Evolutionary conservation across 2,329 filamentous ascomycete genomes (phyloP).

Genomic region (Penicillium frequentans): DNA sequence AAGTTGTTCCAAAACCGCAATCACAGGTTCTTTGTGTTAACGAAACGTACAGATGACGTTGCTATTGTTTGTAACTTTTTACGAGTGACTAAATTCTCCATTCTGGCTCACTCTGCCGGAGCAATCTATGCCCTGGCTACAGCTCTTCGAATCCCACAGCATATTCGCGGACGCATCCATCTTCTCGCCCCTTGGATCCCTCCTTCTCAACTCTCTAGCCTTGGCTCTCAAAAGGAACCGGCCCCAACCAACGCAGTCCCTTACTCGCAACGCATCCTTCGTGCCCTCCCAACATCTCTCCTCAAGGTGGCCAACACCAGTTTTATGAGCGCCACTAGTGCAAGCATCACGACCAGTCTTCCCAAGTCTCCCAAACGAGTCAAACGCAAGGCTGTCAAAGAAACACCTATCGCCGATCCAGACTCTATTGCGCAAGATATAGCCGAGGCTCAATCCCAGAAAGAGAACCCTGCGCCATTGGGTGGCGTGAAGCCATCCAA

Average conservation of each 20-base stretch:
- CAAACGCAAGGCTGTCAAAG: slow-evolving; percentile 57
- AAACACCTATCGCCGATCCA: slow-evolving; percentile 39
- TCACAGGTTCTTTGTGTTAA: not conserved
- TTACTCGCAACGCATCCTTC: slow-evolving; percentile 85
- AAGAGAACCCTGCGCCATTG: slow-evolving; percentile 17
- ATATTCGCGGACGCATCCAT: slow-evolving; percentile 91
- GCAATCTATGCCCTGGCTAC: slow-evolving; percentile 98
- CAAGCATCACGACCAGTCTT: slow-evolving; percentile 75
- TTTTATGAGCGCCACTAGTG: slow-evolving; percentile 90
- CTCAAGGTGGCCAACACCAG: slow-evolving; percentile 93
- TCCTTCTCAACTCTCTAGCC: slow-evolving; percentile 84
- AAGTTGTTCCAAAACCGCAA: slow-evolving; percentile 38
- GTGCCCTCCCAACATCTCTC: slow-evolving; percentile 84
- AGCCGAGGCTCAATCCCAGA: slow-evolving; percentile 15
- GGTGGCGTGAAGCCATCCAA: slow-evolving; percentile 17
- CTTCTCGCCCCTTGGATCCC: slow-evolving; percentile 90
- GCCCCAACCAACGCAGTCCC: slow-evolving; percentile 84
- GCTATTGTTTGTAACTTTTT: slow-evolving; percentile 89
- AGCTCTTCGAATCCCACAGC: slow-evolving; percentile 90
- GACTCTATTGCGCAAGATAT: slow-evolving; percentile 54
- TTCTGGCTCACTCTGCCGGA: slow-evolving; percentile 92
- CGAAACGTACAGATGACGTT: slow-evolving; percentile 64
- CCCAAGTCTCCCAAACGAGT: slow-evolving; percentile 63
- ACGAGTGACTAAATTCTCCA: slow-evolving; percentile 92
- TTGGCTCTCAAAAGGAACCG: slow-evolving; percentile 70